A percentile compares a stretch with the other conserved stretches of the same genome.
Conservation (phyloP, 345 rosid genomes). For the Cardamine resedifolia region DNA sequence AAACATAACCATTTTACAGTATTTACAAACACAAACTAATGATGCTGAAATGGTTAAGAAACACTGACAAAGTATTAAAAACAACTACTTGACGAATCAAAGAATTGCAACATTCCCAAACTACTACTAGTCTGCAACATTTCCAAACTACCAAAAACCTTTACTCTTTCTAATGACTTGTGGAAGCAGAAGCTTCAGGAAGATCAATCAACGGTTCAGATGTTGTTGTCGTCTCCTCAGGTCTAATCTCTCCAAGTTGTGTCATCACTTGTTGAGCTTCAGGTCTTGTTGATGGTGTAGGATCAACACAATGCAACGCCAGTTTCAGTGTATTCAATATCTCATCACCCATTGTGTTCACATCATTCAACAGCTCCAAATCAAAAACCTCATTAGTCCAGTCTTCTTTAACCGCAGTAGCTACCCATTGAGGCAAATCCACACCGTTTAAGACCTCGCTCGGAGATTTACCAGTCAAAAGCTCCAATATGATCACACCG, state of each 20-base stretch:
- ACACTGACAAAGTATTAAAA: background rate
- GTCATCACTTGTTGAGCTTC: constrained; percentile 72
- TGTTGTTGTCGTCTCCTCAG: constrained; percentile 42
- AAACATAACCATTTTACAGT: constrained; percentile 13
- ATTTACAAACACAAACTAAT: constrained; percentile 45
- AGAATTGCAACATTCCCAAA: constrained; percentile 44
- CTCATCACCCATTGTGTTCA: constrained; percentile 67
- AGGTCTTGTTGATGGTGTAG: constrained; percentile 76
- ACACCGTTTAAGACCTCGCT: constrained; percentile 74
- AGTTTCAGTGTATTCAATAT: constrained; percentile 76
- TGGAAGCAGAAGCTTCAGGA: constrained; percentile 53
- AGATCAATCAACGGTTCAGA: constrained; percentile 42
- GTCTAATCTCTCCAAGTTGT: constrained; percentile 72
- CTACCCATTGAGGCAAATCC: constrained; percentile 97
- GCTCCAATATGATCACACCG: constrained; percentile 82
- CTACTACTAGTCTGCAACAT: constrained; percentile 12
- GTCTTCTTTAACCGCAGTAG: constrained; percentile 88
- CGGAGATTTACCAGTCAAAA: constrained; percentile 87
- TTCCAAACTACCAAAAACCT: constrained; percentile 14
- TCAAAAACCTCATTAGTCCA: constrained; percentile 95
- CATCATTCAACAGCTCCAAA: constrained; percentile 79
- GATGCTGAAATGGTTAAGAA: background rate
- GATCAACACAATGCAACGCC: constrained; percentile 90
- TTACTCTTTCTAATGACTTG: constrained; percentile 37
- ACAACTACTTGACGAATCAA: constrained; percentile 42